Conservation (phyloP, 371 early-diverging fungal species). For the Mortierella sp. region DNA sequence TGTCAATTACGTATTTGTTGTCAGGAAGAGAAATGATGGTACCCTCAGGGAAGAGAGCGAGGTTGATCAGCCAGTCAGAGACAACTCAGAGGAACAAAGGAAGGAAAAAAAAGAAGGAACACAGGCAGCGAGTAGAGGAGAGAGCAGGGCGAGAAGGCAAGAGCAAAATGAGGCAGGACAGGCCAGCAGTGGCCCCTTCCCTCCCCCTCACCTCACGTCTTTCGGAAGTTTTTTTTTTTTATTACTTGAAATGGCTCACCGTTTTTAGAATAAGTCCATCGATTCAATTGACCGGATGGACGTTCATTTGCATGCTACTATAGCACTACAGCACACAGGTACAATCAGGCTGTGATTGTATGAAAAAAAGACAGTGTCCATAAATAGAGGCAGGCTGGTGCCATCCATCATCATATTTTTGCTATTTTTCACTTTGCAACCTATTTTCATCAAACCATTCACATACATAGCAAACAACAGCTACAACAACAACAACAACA, state of each 20-base stretch:
- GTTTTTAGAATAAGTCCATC: neutral
- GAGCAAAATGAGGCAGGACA: too few species aligned
- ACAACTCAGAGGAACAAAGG: too few species aligned
- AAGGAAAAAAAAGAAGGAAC: neutral
- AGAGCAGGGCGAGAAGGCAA: neutral
- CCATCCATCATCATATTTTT: neutral
- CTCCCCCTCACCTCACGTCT: too few species aligned
- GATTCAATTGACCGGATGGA: neutral
- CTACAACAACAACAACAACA: too few species aligned
- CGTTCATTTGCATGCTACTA: neutral
- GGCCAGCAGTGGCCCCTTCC: neutral
- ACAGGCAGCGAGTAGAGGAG: neutral
- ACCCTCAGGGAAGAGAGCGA: too few species aligned
- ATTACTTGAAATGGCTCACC: neutral
- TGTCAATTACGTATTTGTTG: conserved; percentile 1
- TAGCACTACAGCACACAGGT: neutral
- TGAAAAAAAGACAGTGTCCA: too few species aligned
- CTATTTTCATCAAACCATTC: neutral
- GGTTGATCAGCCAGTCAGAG: too few species aligned
- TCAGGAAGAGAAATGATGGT: conserved; percentile 4
- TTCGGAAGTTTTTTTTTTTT: conserved; percentile 1
- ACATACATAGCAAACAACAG: neutral
- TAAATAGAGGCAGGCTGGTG: conserved; percentile 6
- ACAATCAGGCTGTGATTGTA: conserved; percentile 1
- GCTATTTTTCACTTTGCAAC: neutral